phyloP scores from a whole-genome alignment of 1,139 yeast genomes.

The Kodamaea fungicola region DNA sequence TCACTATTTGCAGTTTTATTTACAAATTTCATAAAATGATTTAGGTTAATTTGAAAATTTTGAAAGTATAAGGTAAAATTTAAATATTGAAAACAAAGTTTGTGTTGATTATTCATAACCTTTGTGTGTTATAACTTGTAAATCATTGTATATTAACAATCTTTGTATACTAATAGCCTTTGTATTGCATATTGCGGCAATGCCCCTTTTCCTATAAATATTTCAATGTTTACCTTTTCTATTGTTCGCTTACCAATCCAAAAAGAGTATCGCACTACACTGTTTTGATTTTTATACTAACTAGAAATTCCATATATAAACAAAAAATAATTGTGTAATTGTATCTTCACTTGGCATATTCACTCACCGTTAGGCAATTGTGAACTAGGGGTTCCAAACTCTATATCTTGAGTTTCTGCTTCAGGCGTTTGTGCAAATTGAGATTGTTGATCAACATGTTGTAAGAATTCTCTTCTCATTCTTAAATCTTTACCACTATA shows the following conservation, averaged over 20 bases:
- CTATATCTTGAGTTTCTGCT: background rate
- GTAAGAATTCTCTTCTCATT: background rate
- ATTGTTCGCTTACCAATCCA: too few species aligned
- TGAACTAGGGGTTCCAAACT: background rate
- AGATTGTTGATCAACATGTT: background rate
- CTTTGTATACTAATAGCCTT: too few species aligned
- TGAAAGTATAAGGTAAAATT: too few species aligned
- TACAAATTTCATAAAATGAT: background rate
- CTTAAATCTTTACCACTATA: slow-evolving; percentile 1
- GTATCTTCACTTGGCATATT: background rate
- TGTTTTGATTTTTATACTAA: too few species aligned
- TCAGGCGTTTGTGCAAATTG: background rate
- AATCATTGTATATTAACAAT: too few species aligned
- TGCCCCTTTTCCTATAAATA: too few species aligned
- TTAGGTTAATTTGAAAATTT: background rate
- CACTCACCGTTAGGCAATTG: background rate
- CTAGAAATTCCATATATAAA: background rate
- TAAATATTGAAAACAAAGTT: too few species aligned
- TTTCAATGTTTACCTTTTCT: too few species aligned
- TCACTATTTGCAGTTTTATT: background rate
- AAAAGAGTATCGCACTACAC: too few species aligned
- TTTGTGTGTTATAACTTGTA: too few species aligned
- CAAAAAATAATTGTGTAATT: background rate
- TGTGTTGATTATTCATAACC: too few species aligned
- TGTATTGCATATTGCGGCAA: too few species aligned